These are phyloP conservation scores for Colletotrichum graminicola DNA, from an alignment of 2,329 filamentous ascomycete species.

Conservation along the genomic window DNA sequence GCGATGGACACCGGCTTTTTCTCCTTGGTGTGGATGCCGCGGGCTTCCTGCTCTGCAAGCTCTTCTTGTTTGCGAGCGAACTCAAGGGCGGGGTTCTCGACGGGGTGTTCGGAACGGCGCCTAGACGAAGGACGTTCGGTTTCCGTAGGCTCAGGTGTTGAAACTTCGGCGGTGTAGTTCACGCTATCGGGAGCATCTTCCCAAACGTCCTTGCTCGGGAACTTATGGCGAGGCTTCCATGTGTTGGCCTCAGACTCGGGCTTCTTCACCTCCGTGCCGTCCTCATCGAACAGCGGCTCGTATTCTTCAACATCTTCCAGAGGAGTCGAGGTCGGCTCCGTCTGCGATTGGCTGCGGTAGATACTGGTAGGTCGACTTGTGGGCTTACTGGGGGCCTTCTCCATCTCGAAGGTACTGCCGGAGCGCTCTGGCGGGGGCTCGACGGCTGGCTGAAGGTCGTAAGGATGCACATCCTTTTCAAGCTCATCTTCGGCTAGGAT, in stretches of 20 bases:
- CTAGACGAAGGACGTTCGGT: conserved; percentile 53
- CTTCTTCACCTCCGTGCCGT: conserved; percentile 61
- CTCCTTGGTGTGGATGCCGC: conserved; percentile 61
- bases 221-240: conserved; percentile 73
- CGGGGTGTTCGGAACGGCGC: conserved; percentile 46
- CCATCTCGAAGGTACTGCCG: conserved; percentile 68
- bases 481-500: conserved; percentile 93
- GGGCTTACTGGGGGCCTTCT: conserved; percentile 71
- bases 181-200: conserved; percentile 93
- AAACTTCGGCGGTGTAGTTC: conserved; percentile 83
- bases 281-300: conserved; percentile 91
- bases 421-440: conserved; percentile 77
- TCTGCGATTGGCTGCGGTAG: conserved; percentile 66
- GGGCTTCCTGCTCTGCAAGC: conserved; percentile 69
- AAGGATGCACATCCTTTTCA: conserved; percentile 76
- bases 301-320: conserved; percentile 93
- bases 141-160: conserved; percentile 74
- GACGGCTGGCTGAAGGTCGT: conserved; percentile 82
- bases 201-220: conserved; percentile 97
- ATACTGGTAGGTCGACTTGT: conserved; percentile 74
- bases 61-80: conserved; percentile 77
- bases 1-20: conserved; percentile 53
- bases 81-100: conserved; percentile 68
- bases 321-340: conserved; percentile 73
- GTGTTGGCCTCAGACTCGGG: conserved; percentile 57